phyloP scores from a whole-genome alignment of 2,329 filamentous ascomycete genomes.

The Echinosphaeria canescens region DNA sequence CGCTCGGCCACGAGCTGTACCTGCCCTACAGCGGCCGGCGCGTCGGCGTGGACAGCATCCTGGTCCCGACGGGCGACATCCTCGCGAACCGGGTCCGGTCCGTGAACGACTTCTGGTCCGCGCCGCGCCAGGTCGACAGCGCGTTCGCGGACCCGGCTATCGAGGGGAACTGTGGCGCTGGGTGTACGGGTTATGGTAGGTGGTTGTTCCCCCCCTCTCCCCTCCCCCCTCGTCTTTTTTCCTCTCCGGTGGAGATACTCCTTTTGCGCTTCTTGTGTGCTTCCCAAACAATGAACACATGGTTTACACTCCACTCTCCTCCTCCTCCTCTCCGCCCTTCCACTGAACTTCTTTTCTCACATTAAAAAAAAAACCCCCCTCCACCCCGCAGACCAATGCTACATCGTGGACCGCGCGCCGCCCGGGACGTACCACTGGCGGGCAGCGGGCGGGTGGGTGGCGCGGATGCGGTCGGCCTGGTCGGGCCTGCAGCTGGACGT shows the following conservation, averaged over 20 bases:
- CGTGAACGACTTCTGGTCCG: constrained; percentile 66
- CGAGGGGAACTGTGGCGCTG: constrained; percentile 52
- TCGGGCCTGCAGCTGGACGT: constrained; percentile 72
- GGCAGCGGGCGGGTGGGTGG: constrained; percentile 28
- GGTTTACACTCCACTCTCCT: too few species aligned
- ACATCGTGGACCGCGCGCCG: constrained; percentile 38
- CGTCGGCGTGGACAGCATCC: constrained; percentile 44
- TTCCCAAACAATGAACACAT: too few species aligned
- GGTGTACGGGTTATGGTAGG: constrained; percentile 70
- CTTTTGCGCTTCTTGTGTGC: not conserved
- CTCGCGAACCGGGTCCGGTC: constrained; percentile 42
- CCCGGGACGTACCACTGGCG: constrained; percentile 41
- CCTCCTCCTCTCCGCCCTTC: not conserved
- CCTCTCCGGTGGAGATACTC: not conserved
- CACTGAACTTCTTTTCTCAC: constrained; percentile 1
- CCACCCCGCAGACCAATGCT: constrained; percentile 37
- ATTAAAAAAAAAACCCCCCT: too few species aligned
- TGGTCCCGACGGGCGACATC: constrained; percentile 59
- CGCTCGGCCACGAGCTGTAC: constrained; percentile 51
- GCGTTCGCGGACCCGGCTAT: constrained; percentile 41
- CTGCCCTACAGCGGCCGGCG: constrained; percentile 53
- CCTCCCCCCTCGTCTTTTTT: not conserved
- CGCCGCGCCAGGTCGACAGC: constrained; percentile 58
- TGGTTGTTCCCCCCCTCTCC: constrained; percentile 1
- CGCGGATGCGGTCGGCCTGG: constrained; percentile 48